Evolutionary conservation across 768 basidiomycete genomes (phyloP).

Genomic region (Pleurotus pulmonarius): DNA sequence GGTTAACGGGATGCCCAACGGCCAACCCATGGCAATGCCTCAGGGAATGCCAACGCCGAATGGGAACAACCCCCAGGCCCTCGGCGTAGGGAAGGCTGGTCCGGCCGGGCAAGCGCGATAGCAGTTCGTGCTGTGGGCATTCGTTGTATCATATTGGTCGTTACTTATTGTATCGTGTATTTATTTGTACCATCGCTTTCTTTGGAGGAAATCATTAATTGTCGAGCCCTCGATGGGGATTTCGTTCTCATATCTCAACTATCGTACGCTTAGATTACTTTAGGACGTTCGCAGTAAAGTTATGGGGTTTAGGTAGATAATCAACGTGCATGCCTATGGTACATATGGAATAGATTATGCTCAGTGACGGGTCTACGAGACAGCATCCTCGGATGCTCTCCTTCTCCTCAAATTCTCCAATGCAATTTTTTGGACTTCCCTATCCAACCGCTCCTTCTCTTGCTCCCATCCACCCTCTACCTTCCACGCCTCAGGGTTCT

Average conservation of each 20-base stretch:
- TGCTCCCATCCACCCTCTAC: slow-evolving; percentile 24
- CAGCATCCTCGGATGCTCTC: background rate
- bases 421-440: slow-evolving; percentile 18
- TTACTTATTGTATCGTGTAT: no score
- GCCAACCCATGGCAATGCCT: slow-evolving; percentile 7
- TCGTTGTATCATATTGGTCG: no score
- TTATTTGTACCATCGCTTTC: no score
- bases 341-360: no score
- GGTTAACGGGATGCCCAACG: slow-evolving; percentile 2
- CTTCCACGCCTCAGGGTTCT: slow-evolving; percentile 32
- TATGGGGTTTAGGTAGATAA: no score
- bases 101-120: background rate
- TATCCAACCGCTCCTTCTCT: slow-evolving; percentile 25
- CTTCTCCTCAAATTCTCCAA: slow-evolving; percentile 25
- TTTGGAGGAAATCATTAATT: no score
- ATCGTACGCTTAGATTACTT: no score
- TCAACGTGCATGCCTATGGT: no score
- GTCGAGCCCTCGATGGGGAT: no score
- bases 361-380: no score
- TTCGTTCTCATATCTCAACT: no score
- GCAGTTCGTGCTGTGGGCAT: background rate
- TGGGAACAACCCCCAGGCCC: background rate
- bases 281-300: no score
- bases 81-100: slow-evolving; percentile 5
- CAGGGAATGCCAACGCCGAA: background rate